These are phyloP conservation scores for Amoebophrya sp. DNA, from an alignment of 169 alveolate genomes.

Conservation along the genomic window DNA sequence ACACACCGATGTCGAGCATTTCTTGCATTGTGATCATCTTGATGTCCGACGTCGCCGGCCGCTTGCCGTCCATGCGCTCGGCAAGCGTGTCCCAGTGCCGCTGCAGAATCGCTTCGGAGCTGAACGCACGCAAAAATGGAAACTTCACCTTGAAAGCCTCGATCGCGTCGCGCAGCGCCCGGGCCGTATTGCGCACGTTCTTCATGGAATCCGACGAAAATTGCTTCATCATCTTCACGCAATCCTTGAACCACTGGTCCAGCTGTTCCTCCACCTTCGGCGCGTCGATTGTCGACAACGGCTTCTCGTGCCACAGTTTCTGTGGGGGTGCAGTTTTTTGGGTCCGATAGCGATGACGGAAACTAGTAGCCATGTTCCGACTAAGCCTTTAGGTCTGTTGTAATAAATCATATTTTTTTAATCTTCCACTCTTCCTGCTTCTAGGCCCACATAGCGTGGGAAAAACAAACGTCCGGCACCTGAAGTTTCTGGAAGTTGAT, in stretches of 20 bases:
- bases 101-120: constrained; percentile 34
- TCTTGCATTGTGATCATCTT: constrained; percentile 21
- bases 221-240: constrained; percentile 26
- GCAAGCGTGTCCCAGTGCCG: constrained; percentile 37
- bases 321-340: too few species aligned
- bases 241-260: constrained; percentile 31
- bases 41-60: constrained; percentile 14
- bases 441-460: too few species aligned
- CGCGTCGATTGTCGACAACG: constrained; percentile 28
- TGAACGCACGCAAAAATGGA: constrained; percentile 34
- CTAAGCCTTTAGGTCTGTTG: too few species aligned
- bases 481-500: constrained; percentile 32
- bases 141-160: constrained; percentile 32
- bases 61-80: constrained; percentile 21
- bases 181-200: constrained; percentile 27
- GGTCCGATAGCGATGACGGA: too few species aligned
- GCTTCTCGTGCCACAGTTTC: constrained; percentile 27
- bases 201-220: constrained; percentile 22
- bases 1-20: constrained; percentile 18
- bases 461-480: background rate
- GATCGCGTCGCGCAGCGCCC: constrained; percentile 29
- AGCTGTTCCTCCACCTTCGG: constrained; percentile 24
- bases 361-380: too few species aligned
- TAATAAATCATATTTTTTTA: too few species aligned
- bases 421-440: too few species aligned